phyloP scores from a whole-genome alignment of 2,329 filamentous ascomycete genomes.

The Emmonsia crescens region DNA sequence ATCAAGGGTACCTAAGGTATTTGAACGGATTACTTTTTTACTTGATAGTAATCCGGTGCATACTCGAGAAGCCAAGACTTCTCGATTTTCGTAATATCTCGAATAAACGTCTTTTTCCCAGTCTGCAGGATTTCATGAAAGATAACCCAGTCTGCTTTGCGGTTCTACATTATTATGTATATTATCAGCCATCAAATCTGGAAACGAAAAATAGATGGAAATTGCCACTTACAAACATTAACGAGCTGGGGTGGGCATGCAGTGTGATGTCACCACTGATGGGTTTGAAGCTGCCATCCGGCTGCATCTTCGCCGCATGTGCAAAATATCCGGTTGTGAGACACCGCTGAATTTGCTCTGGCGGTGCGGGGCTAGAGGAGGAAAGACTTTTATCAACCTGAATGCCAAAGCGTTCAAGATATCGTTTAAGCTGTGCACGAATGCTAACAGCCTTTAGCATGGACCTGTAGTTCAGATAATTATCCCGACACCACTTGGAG shows the following conservation, averaged over 20 bases:
- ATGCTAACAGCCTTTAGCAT: conserved; percentile 76
- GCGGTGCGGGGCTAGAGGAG: conserved; percentile 22
- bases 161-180: conserved; percentile 43
- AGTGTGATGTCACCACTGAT: conserved; percentile 69
- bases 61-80: conserved; percentile 88
- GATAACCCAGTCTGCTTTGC: conserved; percentile 92
- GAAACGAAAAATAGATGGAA: background rate
- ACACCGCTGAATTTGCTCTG: conserved; percentile 71
- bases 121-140: conserved; percentile 93
- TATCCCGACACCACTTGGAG: conserved; percentile 73
- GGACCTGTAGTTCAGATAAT: conserved; percentile 77
- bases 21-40: conserved; percentile 27
- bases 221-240: conserved; percentile 61
- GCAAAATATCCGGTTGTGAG: conserved; percentile 86
- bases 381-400: conserved; percentile 50
- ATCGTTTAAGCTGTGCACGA: conserved; percentile 72
- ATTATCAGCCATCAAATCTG: background rate
- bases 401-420: conserved; percentile 76
- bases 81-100: conserved; percentile 87
- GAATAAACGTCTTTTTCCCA: conserved; percentile 75
- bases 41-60: conserved; percentile 69
- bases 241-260: conserved; percentile 78
- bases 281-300: conserved; percentile 79
- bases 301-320: conserved; percentile 85
- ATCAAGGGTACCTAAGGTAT: background rate